Evolutionary conservation across 2,329 filamentous ascomycete genomes (phyloP).

Genomic region (Verticillium nubilum): DNA sequence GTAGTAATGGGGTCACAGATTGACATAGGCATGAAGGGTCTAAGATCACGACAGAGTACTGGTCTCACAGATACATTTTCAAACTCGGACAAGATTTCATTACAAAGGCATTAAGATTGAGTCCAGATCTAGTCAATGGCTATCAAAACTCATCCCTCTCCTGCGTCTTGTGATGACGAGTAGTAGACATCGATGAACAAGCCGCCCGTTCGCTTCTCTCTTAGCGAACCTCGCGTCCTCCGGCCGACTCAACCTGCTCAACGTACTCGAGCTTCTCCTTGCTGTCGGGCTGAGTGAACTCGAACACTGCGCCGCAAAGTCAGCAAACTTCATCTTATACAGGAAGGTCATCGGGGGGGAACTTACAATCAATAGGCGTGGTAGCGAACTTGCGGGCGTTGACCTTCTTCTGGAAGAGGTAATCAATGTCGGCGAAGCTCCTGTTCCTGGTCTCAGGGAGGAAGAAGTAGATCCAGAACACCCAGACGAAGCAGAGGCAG

Average conservation of each 20-base stretch:
- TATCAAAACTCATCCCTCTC: background rate
- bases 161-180: background rate
- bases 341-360: background rate
- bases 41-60: too few relatives aligned
- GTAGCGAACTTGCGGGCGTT: constrained; percentile 8
- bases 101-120: background rate
- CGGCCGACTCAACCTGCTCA: background rate
- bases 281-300: constrained; percentile 1
- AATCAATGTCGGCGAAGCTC: constrained; percentile 31
- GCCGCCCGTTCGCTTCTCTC: background rate
- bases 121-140: background rate
- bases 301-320: constrained; percentile 7
- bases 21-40: too few relatives aligned
- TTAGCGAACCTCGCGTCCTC: background rate
- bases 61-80: too few relatives aligned
- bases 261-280: background rate
- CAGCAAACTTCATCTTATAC: background rate
- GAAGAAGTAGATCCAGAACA: constrained; percentile 76
- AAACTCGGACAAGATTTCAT: too few relatives aligned
- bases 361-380: constrained; percentile 22
- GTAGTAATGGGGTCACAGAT: too few relatives aligned
- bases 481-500: constrained; percentile 70
- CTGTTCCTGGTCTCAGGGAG: constrained; percentile 75
- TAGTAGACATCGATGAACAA: background rate
- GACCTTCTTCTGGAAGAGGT: constrained; percentile 14